These are phyloP conservation scores for Torulaspora microellipsoides DNA, from an alignment of 805 yeast genomes.

Conservation along the genomic window DNA sequence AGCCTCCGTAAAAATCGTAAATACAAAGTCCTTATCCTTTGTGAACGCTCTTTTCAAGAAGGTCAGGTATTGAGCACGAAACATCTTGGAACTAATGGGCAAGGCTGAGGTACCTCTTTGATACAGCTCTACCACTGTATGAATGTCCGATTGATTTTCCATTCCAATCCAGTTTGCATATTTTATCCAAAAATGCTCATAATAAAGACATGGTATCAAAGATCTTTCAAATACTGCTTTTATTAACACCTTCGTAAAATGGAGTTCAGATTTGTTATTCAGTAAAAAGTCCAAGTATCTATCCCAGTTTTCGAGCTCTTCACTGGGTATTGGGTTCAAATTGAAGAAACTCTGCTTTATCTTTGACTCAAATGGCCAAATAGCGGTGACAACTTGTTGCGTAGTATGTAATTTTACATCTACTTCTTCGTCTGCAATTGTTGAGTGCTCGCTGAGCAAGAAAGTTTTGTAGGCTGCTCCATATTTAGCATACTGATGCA, in stretches of 20 bases:
- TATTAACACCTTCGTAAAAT: conserved; percentile 32
- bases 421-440: conserved; percentile 29
- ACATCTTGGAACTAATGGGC: conserved; percentile 28
- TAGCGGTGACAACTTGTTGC: conserved; percentile 48
- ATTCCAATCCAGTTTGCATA: conserved; percentile 52
- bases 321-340: conserved; percentile 40
- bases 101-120: conserved; percentile 45
- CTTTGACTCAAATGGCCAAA: conserved; percentile 71
- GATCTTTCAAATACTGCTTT: conserved; percentile 64
- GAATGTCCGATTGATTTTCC: conserved; percentile 24
- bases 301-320: conserved; percentile 53
- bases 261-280: conserved; percentile 25
- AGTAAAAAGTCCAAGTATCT: conserved; percentile 57
- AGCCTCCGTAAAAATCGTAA: conserved; percentile 12
- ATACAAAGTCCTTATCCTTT: conserved; percentile 12
- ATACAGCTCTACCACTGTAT: conserved; percentile 42
- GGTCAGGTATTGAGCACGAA: conserved; percentile 18
- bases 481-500: conserved; percentile 83
- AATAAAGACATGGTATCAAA: conserved; percentile 59
- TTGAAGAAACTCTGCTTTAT: conserved; percentile 57
- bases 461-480: conserved; percentile 46
- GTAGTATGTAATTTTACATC: conserved; percentile 42
- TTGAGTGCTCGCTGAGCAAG: conserved; percentile 13
- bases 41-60: conserved; percentile 17
- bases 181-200: conserved; percentile 62